These are phyloP conservation scores for Aspergillus fumigatiaffinis DNA, from an alignment of 2,329 filamentous ascomycete genomes.

Conservation along the genomic window DNA sequence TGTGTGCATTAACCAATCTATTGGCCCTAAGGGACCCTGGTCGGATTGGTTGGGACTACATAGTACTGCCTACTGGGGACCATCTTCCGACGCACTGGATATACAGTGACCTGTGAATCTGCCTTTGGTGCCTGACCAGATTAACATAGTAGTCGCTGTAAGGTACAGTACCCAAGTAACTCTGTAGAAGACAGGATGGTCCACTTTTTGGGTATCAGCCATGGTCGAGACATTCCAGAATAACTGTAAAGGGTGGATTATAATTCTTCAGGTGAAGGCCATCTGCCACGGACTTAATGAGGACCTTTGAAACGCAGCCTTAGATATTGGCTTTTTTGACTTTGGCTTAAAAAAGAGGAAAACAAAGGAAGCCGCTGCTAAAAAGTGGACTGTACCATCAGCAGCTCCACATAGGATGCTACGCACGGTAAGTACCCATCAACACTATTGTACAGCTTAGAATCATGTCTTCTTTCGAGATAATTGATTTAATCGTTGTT, in stretches of 20 bases:
- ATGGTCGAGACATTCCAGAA: background rate
- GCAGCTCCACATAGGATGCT: background rate
- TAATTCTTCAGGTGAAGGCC: too few species aligned
- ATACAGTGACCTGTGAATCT: background rate
- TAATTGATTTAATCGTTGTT: background rate
- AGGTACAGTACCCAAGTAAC: background rate
- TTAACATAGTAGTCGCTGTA: background rate
- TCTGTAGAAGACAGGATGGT: too few species aligned
- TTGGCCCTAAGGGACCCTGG: background rate
- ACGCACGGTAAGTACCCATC: background rate
- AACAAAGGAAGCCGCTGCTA: background rate
- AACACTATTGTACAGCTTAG: background rate
- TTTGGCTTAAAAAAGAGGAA: background rate
- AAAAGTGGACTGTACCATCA: background rate
- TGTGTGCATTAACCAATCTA: background rate
- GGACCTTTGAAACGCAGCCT: too few species aligned
- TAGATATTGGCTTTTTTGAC: background rate
- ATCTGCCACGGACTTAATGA: background rate
- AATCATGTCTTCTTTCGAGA: background rate
- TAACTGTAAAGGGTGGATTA: background rate
- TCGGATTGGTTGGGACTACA: too few species aligned
- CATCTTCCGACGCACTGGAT: background rate
- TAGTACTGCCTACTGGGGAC: background rate
- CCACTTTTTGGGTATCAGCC: background rate
- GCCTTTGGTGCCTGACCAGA: background rate